These are phyloP conservation scores for Nematodospora valgi DNA, from an alignment of 805 yeast species.

Conservation along the genomic window DNA sequence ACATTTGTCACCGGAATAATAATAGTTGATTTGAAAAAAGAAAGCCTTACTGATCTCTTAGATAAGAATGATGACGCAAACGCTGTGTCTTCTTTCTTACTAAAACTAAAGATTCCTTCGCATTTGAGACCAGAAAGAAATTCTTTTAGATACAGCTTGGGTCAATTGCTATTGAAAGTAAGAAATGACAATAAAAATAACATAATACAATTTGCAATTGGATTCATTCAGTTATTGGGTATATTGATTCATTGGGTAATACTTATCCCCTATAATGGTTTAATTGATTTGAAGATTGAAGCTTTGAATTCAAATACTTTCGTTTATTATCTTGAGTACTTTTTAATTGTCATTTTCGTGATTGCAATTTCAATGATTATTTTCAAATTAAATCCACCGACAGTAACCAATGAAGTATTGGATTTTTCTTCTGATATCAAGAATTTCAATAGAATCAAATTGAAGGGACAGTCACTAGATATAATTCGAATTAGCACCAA, in stretches of 20 bases:
- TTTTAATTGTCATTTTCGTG: slow-evolving; percentile 48
- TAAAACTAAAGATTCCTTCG: too few species aligned
- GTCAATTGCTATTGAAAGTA: not conserved
- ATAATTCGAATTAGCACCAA: slow-evolving; percentile 60
- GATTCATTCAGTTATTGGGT: slow-evolving; percentile 10
- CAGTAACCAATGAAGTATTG: not conserved
- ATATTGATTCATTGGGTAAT: slow-evolving; percentile 19
- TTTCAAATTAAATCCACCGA: slow-evolving; percentile 17
- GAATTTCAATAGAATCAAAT: slow-evolving; percentile 28
- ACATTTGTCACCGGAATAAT: slow-evolving; percentile 65
- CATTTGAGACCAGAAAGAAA: too few species aligned
- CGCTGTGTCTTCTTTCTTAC: too few species aligned
- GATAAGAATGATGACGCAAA: too few species aligned
- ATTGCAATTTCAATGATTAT: slow-evolving; percentile 41
- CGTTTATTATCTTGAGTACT: slow-evolving; percentile 54
- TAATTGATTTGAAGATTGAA: slow-evolving; percentile 1
- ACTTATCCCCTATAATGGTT: slow-evolving; percentile 18
- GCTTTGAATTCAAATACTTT: slow-evolving; percentile 43
- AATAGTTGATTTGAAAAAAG: slow-evolving; percentile 61
- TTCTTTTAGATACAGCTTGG: not conserved
- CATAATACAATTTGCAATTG: slow-evolving; percentile 13
- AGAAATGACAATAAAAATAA: slow-evolving; percentile 7
- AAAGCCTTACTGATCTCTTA: too few species aligned
- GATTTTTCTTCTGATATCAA: slow-evolving; percentile 1
- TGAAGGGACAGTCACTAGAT: slow-evolving; percentile 57